Evolutionary conservation across 805 yeast species (phyloP), one percentile per base, ranked within the genome.

Genomic region (Candida parachauliodes): DNA sequence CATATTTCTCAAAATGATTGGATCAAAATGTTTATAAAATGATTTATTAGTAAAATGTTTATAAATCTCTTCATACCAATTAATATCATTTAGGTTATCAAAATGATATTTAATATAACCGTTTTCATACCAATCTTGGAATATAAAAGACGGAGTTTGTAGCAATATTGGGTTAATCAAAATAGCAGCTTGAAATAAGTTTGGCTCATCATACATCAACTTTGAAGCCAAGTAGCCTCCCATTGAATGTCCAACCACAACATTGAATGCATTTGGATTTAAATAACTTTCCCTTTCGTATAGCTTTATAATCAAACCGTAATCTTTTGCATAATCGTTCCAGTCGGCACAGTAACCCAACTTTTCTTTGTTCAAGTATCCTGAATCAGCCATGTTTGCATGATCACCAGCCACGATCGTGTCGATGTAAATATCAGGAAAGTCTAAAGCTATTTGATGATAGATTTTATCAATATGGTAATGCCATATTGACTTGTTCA

Each of bases 241-340:
- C 76, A 80, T 73, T 0, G 91, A 83, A 52, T 85, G 94, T 6
- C 89, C 93, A 14, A 83, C 54, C 3, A 68, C 50, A 3, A 84
- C 66, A 41, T 63, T 70, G 15, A 68, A 54, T 16, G 55, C 51
- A 41, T 32, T 60, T 44, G 48, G 53, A 43, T 54, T 62, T 5
- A 40, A 25, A 32, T 67, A 64, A 11, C 52, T 47, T 4, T 37
- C 40, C 29, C 45, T 67, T 51, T 76, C 82, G 28, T 57, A 47
- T 6, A 23, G n/a, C 32, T 55, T 50, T 16, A 71, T 60, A 10
- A 80, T 61, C 34, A 53, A 48, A 32, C 71, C 59, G 22, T 73
- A 57, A 52, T 85, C 93, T 40, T 74, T 72, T 1, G 77, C 77
- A 8, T 81, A 79, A 52, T 85, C 94, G 21, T 68, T 59, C 93